Conservation (phyloP, 495 filamentous ascomycete genomes). For the Chaetomium tenue region DNA sequence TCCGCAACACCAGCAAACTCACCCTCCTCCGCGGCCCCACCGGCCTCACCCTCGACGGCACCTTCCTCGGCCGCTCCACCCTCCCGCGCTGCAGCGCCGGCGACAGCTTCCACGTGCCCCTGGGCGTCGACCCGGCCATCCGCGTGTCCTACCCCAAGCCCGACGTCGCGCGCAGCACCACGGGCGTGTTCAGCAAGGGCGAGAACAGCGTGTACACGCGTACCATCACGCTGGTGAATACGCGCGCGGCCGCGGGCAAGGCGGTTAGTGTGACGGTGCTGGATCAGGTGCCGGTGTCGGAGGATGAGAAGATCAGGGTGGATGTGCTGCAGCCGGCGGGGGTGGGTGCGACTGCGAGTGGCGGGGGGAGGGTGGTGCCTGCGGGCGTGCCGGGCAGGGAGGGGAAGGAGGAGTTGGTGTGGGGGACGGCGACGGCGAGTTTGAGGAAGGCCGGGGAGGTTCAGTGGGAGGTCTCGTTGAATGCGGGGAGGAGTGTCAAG, state of each 20-base stretch:
- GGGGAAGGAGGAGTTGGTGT: constrained; percentile 36
- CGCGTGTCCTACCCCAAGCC: constrained; percentile 62
- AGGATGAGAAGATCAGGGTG: constrained; percentile 61
- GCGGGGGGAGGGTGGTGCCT: constrained; percentile 45
- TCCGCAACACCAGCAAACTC: constrained; percentile 58
- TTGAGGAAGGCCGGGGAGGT: constrained; percentile 62
- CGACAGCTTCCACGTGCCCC: constrained; percentile 58
- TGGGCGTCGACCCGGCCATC: constrained; percentile 66
- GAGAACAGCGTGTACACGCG: constrained; percentile 58
- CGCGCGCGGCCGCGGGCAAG: constrained; percentile 45
- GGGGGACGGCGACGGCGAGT: constrained; percentile 50
- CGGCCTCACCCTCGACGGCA: constrained; percentile 66
- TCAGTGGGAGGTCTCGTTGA: constrained; percentile 58
- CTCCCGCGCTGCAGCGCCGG: constrained; percentile 59
- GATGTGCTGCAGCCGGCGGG: constrained; percentile 54
- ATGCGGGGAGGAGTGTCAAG: constrained; percentile 55
- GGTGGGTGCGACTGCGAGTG: too few relatives aligned
- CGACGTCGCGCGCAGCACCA: constrained; percentile 52
- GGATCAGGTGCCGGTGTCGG: constrained; percentile 66
- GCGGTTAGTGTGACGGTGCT: constrained; percentile 55
- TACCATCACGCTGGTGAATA: constrained; percentile 58
- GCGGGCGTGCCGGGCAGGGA: constrained; percentile 38
- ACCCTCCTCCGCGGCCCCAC: constrained; percentile 60
- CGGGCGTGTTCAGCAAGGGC: constrained; percentile 57
- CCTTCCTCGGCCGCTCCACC: constrained; percentile 61